Base-by-base conservation (phyloP, 2,329 filamentous ascomycete genomes). In the Periglandula ipomoeae region DNA sequence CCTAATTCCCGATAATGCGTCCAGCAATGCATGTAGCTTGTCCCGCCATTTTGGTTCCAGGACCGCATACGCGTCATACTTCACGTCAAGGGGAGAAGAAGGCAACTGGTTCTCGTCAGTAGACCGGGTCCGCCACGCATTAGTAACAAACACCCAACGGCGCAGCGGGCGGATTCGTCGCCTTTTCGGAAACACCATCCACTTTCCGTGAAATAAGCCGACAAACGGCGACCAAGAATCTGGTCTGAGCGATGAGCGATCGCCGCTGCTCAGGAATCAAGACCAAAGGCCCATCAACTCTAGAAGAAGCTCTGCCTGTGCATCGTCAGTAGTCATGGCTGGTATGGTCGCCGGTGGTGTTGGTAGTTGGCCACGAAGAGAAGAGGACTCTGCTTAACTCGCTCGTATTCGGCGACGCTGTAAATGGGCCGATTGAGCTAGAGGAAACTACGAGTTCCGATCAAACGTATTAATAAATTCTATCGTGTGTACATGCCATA, bases 1-100 rank as follows among this genome's bases (percentile, higher is more conserved):
- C 45, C 69, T 82, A 22, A 75, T 90, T 50, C 89, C 88, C 0
- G 87, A 93, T 27, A 34, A 30, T n/a, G n/a, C n/a, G 35, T 17
- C 19, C 19, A 10, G 10, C 3, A 8, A n/a, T n/a, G 19, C n/a
- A 17, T 9, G 15, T 38, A 7, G 35, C 19, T n/a, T n/a, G 4
- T 38, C 19, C 4, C 15, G 8, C 4, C 5, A n/a, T n/a, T n/a
- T 38, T 17, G 19, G 35, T 17, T n/a, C 11, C 35, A 38, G 17
- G n/a, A 3, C 11, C 35, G 10, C 3, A 38, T 20, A 8, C n/a
- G 17, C n/a, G n/a, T 3, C 11, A 8, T 20, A n/a, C 5, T 38
- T 5, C 35, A n/a, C n/a, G n/a, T n/a, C n/a, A n/a, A n/a, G n/a
- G n/a, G n/a, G n/a, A n/a, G n/a, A n/a, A n/a, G n/a, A n/a, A n/a